Percentiles rank a stretch among this genome's conserved stretches.
Conservation (phyloP, 345 rosid species). For the Populus deltoides region DNA sequence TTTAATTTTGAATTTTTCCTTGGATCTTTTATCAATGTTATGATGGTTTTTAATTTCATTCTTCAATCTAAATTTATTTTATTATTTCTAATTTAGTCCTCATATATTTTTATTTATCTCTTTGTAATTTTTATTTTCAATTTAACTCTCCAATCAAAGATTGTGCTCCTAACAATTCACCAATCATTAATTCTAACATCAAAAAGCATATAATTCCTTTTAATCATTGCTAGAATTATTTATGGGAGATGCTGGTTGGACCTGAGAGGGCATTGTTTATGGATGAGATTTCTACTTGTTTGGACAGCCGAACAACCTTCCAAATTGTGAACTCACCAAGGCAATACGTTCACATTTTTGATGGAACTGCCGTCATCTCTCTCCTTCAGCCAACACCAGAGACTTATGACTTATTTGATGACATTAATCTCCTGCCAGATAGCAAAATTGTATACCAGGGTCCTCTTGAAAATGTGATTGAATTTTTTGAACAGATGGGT, state of each 20-base stretch:
- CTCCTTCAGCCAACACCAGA: constrained; percentile 83
- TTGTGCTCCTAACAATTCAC: constrained; percentile 14
- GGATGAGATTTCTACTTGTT: constrained; percentile 81
- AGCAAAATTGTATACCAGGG: constrained; percentile 65
- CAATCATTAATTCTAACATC: background rate
- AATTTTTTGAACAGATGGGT: constrained; percentile 62
- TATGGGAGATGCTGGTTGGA: constrained; percentile 64
- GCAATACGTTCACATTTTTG: constrained; percentile 55
- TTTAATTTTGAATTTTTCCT: no score
- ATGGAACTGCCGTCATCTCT: constrained; percentile 63
- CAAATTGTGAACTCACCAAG: constrained; percentile 64
- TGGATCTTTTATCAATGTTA: no score
- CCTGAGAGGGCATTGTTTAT: constrained; percentile 59
- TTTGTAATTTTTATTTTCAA: no score
- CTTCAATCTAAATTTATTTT: no score
- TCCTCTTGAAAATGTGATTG: constrained; percentile 50
- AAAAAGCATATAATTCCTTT: background rate
- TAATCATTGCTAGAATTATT: background rate
- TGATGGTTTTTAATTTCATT: no score
- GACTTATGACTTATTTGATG: constrained; percentile 63
- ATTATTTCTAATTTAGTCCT: no score
- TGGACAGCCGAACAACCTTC: constrained; percentile 75
- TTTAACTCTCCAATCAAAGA: no score
- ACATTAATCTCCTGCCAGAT: constrained; percentile 62
- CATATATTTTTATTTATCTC: no score